Base-by-base conservation (phyloP, 257 asterid species). In the Solanum stenotomum region DNA sequence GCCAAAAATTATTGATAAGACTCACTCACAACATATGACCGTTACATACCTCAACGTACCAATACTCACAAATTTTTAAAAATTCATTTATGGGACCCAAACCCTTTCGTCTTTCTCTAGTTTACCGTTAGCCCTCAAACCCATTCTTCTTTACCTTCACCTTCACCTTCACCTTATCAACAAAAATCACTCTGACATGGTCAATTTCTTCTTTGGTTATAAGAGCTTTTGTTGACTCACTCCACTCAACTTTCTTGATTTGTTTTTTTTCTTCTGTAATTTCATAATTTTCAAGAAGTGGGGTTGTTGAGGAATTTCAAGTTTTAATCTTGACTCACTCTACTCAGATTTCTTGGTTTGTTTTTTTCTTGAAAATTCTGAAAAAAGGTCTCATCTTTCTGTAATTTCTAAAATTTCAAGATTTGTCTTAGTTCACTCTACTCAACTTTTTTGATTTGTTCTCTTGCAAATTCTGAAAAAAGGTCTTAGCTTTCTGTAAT, bases 31-130 rank as follows among this genome's bases (percentile, higher is more conserved):
- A 81, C 8, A 89, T 82, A 34, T 87, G 91, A 87, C 92, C 92
- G 92, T 91, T 91, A 61, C 22, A 27, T 37, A 20, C 88, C 29
- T 34, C 81, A 89, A 91, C 92, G 92, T 89, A 87, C 89, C 75
- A 35, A 76, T 76, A 65, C 67, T 42, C 85, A 42, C 67, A 79
- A 16, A 4, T 40, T 37, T 38, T 81, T 15, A 9, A 81, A 81
- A 81, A 15, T 81, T 46, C 29, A 81, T 81, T 15, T 14, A 27
- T 81, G 67, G 84, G 67, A 25, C 85, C 85, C 85, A 81, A 74
- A 34, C 56, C 89, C 87, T 79, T 37, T 71, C 75, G 13, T 23
- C 87, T 14, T 29, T 78, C 44, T 56, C 37, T 65, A 40, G 84
- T 88, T 63, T 74, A 85, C 92, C 90, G 90, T 88, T 88, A 61